Evolutionary conservation across 345 rosid species (phyloP).

Genomic region (Laguncularia racemosa): DNA sequence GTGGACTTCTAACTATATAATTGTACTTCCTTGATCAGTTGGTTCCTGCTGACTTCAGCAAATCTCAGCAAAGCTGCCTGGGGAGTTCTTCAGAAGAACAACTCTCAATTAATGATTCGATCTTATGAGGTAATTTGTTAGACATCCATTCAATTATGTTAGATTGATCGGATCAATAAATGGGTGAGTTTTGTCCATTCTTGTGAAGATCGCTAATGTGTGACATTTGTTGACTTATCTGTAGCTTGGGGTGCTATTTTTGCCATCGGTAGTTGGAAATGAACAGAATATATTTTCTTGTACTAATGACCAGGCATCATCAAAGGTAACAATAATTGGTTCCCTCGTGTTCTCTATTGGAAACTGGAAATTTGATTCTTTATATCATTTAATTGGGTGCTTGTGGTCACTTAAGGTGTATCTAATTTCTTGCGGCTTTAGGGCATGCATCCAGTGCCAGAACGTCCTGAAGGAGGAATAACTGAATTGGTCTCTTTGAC

Average conservation of each 20-base stretch:
- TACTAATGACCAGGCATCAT: constrained; percentile 21
- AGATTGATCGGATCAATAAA: too few relatives aligned
- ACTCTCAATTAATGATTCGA: constrained; percentile 91
- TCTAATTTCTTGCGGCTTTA: constrained; percentile 4
- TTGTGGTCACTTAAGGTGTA: neutral
- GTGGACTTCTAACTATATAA: too few relatives aligned
- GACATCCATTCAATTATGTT: neutral
- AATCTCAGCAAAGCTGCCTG: constrained; percentile 98
- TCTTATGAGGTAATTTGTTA: constrained; percentile 63
- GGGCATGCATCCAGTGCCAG: constrained; percentile 13
- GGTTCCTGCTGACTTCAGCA: constrained; percentile 86
- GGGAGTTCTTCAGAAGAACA: constrained; percentile 94
- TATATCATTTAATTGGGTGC: neutral
- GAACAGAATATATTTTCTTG: constrained; percentile 49
- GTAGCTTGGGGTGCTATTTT: constrained; percentile 81
- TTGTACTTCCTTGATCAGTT: constrained; percentile 29
- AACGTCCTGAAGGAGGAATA: constrained; percentile 17
- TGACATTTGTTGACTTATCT: neutral
- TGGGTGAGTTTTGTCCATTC: too few relatives aligned
- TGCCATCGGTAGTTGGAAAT: constrained; percentile 33
- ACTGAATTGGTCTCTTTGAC: constrained; percentile 56
- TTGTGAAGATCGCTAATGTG: neutral
- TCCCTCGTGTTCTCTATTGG: neutral
- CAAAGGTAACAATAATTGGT: constrained; percentile 23
- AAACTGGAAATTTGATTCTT: neutral